Evolutionary conservation across 306 rosid genomes (phyloP).

Genomic region (Acacia acuminata): DNA sequence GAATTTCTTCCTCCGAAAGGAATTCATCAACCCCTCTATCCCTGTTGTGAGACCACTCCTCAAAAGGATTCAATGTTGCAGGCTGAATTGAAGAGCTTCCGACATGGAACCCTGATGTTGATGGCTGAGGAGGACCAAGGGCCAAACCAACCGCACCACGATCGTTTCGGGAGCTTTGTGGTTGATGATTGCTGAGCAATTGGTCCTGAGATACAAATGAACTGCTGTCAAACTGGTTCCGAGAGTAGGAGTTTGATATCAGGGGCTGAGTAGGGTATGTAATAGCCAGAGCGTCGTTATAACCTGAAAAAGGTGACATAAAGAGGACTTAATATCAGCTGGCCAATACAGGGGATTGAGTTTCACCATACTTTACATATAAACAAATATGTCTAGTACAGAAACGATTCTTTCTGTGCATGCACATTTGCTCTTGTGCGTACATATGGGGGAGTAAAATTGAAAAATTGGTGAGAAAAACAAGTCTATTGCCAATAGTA

Average conservation of each 20-base stretch:
- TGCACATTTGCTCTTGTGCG: not conserved
- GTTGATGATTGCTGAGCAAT: conserved; percentile 56
- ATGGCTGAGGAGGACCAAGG: conserved; percentile 86
- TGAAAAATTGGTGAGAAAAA: conserved; percentile 1
- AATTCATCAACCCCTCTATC: conserved; percentile 83
- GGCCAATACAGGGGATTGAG: conserved; percentile 1
- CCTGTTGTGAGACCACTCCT: conserved; percentile 81
- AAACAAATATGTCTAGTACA: conserved; percentile 6
- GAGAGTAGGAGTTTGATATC: conserved; percentile 58
- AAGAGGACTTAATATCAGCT: conserved; percentile 10
- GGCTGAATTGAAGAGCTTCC: conserved; percentile 60
- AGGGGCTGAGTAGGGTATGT: conserved; percentile 59
- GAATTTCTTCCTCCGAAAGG: conserved; percentile 91
- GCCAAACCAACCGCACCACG: conserved; percentile 68
- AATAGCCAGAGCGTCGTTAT: conserved; percentile 49
- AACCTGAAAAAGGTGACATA: conserved; percentile 49
- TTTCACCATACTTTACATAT: conserved; percentile 4
- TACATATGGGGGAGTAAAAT: not conserved
- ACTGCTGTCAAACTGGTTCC: conserved; percentile 53
- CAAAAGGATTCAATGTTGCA: conserved; percentile 64
- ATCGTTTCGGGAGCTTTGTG: conserved; percentile 47
- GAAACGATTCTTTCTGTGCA: not conserved
- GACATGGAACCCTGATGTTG: conserved; percentile 56
- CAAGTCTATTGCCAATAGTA: not conserved
- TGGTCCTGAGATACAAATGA: conserved; percentile 60